These are phyloP conservation scores for Pseudogymnoascus sp. DNA, from an alignment of 2,329 filamentous ascomycete species.

Conservation along the genomic window DNA sequence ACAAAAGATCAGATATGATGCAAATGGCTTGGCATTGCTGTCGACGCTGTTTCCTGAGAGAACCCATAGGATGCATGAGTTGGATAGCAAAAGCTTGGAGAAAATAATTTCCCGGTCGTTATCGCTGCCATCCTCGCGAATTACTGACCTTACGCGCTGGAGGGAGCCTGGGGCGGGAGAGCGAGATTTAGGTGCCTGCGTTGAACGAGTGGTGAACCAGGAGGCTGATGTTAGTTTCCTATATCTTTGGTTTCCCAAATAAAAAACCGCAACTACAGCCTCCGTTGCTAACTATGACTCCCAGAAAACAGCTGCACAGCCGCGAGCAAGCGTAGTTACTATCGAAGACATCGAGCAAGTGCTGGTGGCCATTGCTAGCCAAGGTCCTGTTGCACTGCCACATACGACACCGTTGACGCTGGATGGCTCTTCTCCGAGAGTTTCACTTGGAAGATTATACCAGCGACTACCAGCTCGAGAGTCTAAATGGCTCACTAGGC, in stretches of 20 bases:
- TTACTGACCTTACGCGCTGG: constrained; percentile 57
- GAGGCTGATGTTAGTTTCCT: constrained; percentile 40
- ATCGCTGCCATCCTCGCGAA: constrained; percentile 55
- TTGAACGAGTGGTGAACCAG: constrained; percentile 55
- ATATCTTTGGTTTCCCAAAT: background rate
- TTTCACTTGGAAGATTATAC: constrained; percentile 50
- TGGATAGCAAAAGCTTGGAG: constrained; percentile 54
- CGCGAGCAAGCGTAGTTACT: constrained; percentile 39
- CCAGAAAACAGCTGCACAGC: constrained; percentile 10
- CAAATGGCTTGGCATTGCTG: constrained; percentile 57
- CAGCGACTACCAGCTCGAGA: constrained; percentile 56
- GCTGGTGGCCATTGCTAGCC: constrained; percentile 60
- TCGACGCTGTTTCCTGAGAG: constrained; percentile 72
- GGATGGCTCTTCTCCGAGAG: constrained; percentile 22
- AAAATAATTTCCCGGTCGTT: constrained; percentile 62
- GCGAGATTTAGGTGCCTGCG: constrained; percentile 63
- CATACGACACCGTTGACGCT: constrained; percentile 25
- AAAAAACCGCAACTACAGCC: background rate
- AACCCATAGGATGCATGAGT: constrained; percentile 68
- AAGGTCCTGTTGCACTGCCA: constrained; percentile 55
- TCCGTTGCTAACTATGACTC: background rate
- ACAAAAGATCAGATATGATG: constrained; percentile 47
- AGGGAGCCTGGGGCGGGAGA: constrained; percentile 43
- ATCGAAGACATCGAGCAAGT: constrained; percentile 66
- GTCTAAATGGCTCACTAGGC: constrained; percentile 78